Evolutionary conservation across 352 stramenopile genomes (phyloP).

Genomic region (Phytophthora fragariae): DNA sequence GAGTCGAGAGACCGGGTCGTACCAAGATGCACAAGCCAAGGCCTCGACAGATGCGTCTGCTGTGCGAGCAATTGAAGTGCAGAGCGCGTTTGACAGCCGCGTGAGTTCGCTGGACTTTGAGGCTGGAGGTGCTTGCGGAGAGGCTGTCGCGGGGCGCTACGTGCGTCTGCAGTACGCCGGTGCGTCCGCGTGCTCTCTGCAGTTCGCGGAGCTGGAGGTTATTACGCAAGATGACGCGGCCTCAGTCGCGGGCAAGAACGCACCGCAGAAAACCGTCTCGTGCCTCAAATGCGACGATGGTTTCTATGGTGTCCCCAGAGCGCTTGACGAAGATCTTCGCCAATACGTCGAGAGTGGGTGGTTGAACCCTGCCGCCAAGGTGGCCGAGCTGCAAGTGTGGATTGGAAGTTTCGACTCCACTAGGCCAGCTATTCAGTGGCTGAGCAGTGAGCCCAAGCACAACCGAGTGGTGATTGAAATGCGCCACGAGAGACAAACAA

Average conservation of each 20-base stretch:
- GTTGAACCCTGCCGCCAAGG: conserved; percentile 51
- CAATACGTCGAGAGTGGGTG: conserved; percentile 71
- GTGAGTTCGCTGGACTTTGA: conserved; percentile 36
- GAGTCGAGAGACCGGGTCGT: conserved; percentile 16
- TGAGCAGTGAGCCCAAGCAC: conserved; percentile 21
- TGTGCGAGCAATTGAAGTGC: conserved; percentile 34
- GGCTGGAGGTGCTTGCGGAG: background rate
- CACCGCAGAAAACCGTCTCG: background rate
- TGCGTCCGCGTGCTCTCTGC: conserved; percentile 39
- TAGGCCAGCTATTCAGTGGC: conserved; percentile 65
- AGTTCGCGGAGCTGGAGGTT: conserved; percentile 78
- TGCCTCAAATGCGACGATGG: conserved; percentile 50
- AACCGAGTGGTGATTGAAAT: conserved; percentile 38
- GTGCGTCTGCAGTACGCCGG: conserved; percentile 69
- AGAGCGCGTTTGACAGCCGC: conserved; percentile 34
- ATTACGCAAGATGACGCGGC: conserved; percentile 35
- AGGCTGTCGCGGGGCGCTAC: conserved; percentile 47
- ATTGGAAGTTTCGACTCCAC: conserved; percentile 69
- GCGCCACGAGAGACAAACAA: conserved; percentile 33
- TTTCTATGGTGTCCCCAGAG: conserved; percentile 61
- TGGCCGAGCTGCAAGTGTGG: conserved; percentile 63
- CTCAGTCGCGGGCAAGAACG: background rate
- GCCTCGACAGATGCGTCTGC: conserved; percentile 10
- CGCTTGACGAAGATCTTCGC: conserved; percentile 45
- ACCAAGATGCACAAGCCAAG: conserved; percentile 31